phyloP scores from a whole-genome alignment of 352 stramenopile genomes.

The Pythium aristosporum region DNA sequence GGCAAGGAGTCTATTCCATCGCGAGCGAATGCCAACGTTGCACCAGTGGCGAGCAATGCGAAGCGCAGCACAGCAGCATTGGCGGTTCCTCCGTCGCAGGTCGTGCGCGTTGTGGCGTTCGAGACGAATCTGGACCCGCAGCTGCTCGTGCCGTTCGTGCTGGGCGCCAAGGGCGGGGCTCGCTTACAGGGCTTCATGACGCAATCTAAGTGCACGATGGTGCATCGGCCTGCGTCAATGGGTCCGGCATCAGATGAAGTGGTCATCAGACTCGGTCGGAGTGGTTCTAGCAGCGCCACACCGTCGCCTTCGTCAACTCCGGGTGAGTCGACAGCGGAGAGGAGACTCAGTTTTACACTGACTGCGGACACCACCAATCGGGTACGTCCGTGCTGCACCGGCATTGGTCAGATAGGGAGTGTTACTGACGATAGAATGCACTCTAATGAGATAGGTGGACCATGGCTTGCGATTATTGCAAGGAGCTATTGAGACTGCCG shows the following conservation, averaged over 20 bases:
- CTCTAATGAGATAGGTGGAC: conserved; percentile 19
- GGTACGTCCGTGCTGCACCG: conserved; percentile 27
- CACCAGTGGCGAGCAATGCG: neutral
- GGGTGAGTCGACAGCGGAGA: conserved; percentile 6
- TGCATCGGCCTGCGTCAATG: conserved; percentile 29
- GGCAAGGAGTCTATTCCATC: neutral
- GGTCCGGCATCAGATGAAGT: neutral
- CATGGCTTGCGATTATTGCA: conserved; percentile 25
- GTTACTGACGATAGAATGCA: neutral
- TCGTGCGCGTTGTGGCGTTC: conserved; percentile 35
- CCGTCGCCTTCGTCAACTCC: neutral
- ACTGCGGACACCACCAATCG: conserved; percentile 47
- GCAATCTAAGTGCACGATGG: conserved; percentile 51
- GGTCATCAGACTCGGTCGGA: conserved; percentile 9
- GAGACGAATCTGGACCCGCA: conserved; percentile 43
- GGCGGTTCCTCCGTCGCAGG: conserved; percentile 3
- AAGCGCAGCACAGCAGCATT: neutral
- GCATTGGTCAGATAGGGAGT: neutral
- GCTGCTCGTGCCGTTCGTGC: conserved; percentile 44
- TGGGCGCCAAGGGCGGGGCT: conserved; percentile 39
- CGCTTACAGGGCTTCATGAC: conserved; percentile 64
- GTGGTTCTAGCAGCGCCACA: neutral
- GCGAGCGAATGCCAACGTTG: neutral
- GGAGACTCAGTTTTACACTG: conserved; percentile 52
- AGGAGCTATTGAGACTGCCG: conserved; percentile 19